Percentiles rank a stretch among this genome's conserved stretches.
These are phyloP conservation scores for Colletotrichum endophyticum DNA, from an alignment of 2,329 filamentous ascomycete species.

Conservation along the genomic window DNA sequence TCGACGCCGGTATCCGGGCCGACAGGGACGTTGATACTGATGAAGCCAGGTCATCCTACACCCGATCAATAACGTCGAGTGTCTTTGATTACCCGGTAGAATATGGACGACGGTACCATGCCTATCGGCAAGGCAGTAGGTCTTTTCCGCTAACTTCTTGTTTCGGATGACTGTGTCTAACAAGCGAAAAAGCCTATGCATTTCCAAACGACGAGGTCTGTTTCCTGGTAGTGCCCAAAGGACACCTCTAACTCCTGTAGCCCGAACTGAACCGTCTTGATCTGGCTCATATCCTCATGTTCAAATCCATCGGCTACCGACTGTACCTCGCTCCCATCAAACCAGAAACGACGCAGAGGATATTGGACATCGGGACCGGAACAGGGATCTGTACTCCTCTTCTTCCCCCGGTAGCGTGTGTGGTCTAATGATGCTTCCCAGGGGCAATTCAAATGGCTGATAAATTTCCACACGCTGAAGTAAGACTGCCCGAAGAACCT, in stretches of 20 bases:
- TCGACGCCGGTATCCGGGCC: no score
- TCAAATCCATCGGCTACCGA: not conserved
- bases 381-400: slow-evolving; percentile 58
- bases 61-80: not conserved
- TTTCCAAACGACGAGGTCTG: slow-evolving; percentile 39
- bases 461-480: not conserved
- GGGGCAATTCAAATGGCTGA: not conserved
- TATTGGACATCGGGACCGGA: slow-evolving; percentile 65
- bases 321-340: not conserved
- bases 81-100: not conserved
- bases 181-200: slow-evolving; percentile 16
- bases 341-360: slow-evolving; percentile 26
- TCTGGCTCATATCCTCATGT: not conserved
- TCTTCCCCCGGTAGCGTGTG: not conserved
- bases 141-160: not conserved
- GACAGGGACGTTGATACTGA: not conserved
- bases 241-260: not conserved
- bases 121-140: not conserved
- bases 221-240: no score
- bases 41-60: not conserved
- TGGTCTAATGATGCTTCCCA: not conserved
- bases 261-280: not conserved
- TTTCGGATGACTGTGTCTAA: not conserved
- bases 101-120: not conserved
- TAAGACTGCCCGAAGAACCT: not conserved